These are phyloP conservation scores for Cyanodermella asteris DNA, from an alignment of 2,329 filamentous ascomycete genomes.

Conservation along the genomic window DNA sequence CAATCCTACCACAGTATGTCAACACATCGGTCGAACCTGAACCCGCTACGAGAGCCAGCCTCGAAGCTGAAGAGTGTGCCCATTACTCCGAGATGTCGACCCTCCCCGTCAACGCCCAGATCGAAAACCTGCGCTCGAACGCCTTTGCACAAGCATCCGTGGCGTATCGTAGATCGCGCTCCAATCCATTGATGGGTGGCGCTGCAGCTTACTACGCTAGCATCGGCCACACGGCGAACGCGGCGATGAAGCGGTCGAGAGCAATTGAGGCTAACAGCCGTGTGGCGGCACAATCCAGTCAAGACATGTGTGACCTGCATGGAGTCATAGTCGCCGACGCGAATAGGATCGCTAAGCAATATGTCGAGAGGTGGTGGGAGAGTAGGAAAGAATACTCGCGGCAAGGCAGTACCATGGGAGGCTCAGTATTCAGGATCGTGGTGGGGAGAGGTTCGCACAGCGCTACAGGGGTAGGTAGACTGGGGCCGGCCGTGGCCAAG, in stretches of 20 bases:
- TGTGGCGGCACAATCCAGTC: conserved; percentile 44
- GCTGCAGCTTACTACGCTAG: conserved; percentile 58
- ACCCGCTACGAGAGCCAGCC: not conserved
- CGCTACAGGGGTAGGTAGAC: conserved; percentile 47
- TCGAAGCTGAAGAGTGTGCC: not conserved
- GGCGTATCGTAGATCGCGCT: conserved; percentile 39
- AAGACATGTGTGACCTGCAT: conserved; percentile 51
- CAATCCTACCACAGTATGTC: conserved; percentile 5
- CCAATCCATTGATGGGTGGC: conserved; percentile 50
- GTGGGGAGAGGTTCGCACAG: conserved; percentile 67
- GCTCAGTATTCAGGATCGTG: conserved; percentile 46
- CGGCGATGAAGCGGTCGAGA: conserved; percentile 33
- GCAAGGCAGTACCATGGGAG: conserved; percentile 33
- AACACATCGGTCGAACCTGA: conserved; percentile 3
- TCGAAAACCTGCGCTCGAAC: conserved; percentile 12
- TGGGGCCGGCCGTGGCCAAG: conserved; percentile 61
- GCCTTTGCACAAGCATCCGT: conserved; percentile 36
- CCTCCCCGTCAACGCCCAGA: conserved; percentile 10
- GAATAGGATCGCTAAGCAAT: conserved; percentile 49
- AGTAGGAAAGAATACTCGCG: conserved; percentile 18
- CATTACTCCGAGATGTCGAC: not conserved
- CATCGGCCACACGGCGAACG: conserved; percentile 41
- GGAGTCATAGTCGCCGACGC: conserved; percentile 64
- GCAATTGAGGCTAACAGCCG: conserved; percentile 47
- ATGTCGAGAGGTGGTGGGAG: conserved; percentile 56